These are phyloP conservation scores for Cubamyces sp. DNA, from an alignment of 768 basidiomycete species.

Conservation along the genomic window DNA sequence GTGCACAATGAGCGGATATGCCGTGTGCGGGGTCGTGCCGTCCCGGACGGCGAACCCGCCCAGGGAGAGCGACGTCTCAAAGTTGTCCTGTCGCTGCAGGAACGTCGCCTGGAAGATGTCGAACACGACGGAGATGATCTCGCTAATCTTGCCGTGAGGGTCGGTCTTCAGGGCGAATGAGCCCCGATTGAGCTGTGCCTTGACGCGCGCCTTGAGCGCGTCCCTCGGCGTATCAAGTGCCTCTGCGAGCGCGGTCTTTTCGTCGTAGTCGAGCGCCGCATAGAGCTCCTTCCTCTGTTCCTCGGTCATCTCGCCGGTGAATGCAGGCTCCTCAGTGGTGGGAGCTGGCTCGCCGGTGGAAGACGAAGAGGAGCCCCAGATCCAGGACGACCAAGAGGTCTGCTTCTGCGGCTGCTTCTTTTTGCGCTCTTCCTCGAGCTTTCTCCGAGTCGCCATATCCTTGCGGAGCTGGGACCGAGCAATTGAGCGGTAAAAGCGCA, in stretches of 20 bases:
- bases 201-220: slow-evolving; percentile 75
- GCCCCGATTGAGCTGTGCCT: slow-evolving; percentile 82
- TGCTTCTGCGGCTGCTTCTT: slow-evolving; percentile 52
- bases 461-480: slow-evolving; percentile 87
- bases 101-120: slow-evolving; percentile 85
- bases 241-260: slow-evolving; percentile 72
- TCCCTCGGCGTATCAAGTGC: slow-evolving; percentile 76
- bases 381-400: slow-evolving; percentile 73
- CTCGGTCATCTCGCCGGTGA: slow-evolving; percentile 78
- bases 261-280: slow-evolving; percentile 90
- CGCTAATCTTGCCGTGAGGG: slow-evolving; percentile 61
- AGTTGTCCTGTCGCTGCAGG: slow-evolving; percentile 82
- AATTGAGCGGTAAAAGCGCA: slow-evolving; percentile 96
- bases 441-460: slow-evolving; percentile 70
- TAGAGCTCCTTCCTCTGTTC: slow-evolving; percentile 91
- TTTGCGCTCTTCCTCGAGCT: slow-evolving; percentile 69
- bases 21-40: slow-evolving; percentile 78
- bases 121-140: slow-evolving; percentile 87
- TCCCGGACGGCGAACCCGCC: slow-evolving; percentile 89
- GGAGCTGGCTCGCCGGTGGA: slow-evolving; percentile 33
- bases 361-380: slow-evolving; percentile 74
- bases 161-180: slow-evolving; percentile 83
- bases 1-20: slow-evolving; percentile 90
- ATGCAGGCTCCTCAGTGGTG: slow-evolving; percentile 55
- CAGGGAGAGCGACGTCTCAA: slow-evolving; percentile 84